phyloP scores from a whole-genome alignment of 345 rosid species.

The Barbarea vulgaris region DNA sequence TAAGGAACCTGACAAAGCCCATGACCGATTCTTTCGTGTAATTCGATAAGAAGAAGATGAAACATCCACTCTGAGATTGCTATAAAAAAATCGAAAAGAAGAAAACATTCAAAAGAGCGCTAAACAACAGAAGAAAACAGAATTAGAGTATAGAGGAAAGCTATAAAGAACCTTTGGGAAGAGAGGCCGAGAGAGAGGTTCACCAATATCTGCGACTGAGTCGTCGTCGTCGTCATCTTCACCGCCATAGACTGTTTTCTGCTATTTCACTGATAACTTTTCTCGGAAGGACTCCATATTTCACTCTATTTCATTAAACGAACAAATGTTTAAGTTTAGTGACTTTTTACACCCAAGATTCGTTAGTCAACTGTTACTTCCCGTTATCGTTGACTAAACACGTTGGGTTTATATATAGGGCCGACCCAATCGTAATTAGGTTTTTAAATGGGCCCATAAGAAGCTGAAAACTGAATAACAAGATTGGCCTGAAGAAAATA shows the following conservation, averaged over 20 bases:
- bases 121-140: neutral
- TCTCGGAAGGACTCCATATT: neutral
- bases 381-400: neutral
- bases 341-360: neutral
- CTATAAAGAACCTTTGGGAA: conserved; percentile 22
- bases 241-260: neutral
- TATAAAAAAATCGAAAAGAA: neutral
- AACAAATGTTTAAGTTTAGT: neutral
- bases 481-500: neutral
- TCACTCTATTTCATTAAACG: neutral
- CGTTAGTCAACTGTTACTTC: neutral
- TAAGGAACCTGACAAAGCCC: conserved; percentile 32
- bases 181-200: neutral
- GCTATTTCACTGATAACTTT: neutral
- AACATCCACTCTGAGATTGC: conserved; percentile 24
- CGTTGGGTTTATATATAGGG: neutral
- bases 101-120: neutral
- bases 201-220: conserved; percentile 23
- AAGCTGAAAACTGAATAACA: neutral
- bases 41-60: conserved; percentile 16
- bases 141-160: neutral
- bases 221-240: conserved; percentile 36
- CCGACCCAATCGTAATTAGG: neutral
- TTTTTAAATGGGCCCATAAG: neutral
- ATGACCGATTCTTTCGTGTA: conserved; percentile 22